A percentile compares a stretch with the other conserved stretches of the same genome.
Conservation (phyloP, 371 early-diverging fungal genomes). For the Amoeboradix gromovi region DNA sequence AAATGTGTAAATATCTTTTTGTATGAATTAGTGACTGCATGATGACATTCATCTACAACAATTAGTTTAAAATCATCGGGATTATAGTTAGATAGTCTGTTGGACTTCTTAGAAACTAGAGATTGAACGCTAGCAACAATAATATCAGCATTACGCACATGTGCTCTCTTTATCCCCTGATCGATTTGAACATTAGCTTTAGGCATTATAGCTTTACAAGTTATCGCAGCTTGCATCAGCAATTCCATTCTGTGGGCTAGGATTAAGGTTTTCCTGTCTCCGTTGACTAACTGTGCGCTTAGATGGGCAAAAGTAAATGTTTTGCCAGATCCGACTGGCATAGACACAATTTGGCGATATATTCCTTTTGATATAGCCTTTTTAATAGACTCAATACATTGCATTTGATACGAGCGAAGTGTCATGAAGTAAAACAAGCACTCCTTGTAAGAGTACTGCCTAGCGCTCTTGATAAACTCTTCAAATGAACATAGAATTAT, state of each 20-base stretch:
- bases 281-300: slow-evolving; percentile 29
- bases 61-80: slow-evolving; percentile 48
- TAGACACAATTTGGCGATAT: slow-evolving; percentile 4
- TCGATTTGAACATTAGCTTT: slow-evolving; percentile 17
- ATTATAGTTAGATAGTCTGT: slow-evolving; percentile 29
- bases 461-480: no score
- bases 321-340: slow-evolving; percentile 44
- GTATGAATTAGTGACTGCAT: slow-evolving; percentile 49
- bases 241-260: slow-evolving; percentile 64
- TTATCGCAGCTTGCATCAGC: slow-evolving; percentile 37
- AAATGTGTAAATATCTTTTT: slow-evolving; percentile 37
- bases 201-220: slow-evolving; percentile 5
- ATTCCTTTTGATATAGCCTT: no score
- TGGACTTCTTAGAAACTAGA: slow-evolving; percentile 20
- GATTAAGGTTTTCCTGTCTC: slow-evolving; percentile 42
- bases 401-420: no score
- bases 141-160: slow-evolving; percentile 27
- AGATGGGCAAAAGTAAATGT: slow-evolving; percentile 62
- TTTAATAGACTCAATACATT: no score
- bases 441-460: no score
- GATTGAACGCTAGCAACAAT: slow-evolving; percentile 47
- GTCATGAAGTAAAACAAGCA: no score
- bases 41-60: slow-evolving; percentile 68
- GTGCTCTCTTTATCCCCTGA: slow-evolving; percentile 20
- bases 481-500: no score